phyloP scores from a whole-genome alignment of 768 basidiomycete species.

The Cyclocybe aegerita region DNA sequence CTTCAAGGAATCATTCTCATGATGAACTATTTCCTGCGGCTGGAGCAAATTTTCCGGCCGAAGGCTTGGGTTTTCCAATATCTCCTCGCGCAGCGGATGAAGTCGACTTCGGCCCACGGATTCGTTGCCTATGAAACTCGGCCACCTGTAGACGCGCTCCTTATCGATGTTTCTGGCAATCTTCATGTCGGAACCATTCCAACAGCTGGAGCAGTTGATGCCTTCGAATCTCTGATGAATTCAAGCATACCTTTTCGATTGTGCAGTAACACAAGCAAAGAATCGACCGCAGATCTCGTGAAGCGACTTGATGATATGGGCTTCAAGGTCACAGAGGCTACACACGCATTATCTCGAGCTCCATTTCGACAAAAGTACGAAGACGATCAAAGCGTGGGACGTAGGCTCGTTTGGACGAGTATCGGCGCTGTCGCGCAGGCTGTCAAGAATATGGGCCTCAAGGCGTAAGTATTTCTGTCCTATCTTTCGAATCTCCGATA shows the following conservation, averaged over 20 bases:
- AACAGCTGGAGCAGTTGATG: constrained; percentile 46
- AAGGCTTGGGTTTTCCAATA: background rate
- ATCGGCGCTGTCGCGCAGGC: constrained; percentile 54
- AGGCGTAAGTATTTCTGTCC: constrained; percentile 31
- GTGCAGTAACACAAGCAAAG: constrained; percentile 74
- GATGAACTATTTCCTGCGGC: background rate
- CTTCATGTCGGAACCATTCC: constrained; percentile 54
- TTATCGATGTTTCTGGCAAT: constrained; percentile 71
- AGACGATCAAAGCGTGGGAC: background rate
- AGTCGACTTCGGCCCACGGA: background rate
- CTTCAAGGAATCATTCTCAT: background rate
- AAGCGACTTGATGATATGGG: constrained; percentile 45
- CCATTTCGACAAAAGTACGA: background rate
- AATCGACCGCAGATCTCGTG: constrained; percentile 48
- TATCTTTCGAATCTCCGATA: too few species aligned
- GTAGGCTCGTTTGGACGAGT: constrained; percentile 53
- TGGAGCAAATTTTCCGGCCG: background rate
- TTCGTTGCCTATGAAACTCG: constrained; percentile 13
- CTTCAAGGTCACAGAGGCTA: constrained; percentile 36
- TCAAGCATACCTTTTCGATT: constrained; percentile 44
- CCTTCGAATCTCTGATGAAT: constrained; percentile 35
- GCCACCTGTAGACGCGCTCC: constrained; percentile 46
- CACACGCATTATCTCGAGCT: background rate
- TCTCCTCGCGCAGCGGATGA: background rate
- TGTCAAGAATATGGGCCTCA: constrained; percentile 39